These are phyloP conservation scores for Pleurotus ostreatus DNA, from an alignment of 768 basidiomycete genomes.

Conservation along the genomic window DNA sequence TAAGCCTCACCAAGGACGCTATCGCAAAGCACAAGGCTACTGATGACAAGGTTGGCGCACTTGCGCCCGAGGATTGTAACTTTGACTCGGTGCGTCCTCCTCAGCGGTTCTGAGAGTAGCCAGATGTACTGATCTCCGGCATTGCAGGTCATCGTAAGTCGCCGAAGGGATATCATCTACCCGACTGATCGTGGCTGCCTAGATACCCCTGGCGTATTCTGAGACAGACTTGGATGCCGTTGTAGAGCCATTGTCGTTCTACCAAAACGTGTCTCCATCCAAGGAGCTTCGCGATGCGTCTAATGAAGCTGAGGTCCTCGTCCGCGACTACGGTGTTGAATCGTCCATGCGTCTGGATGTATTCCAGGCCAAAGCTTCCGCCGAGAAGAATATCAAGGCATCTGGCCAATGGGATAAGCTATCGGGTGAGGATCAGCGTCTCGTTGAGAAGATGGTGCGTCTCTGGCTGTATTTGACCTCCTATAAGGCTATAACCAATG, in stretches of 20 bases:
- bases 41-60: constrained; percentile 56
- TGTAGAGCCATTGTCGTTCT: constrained; percentile 66
- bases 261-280: constrained; percentile 74
- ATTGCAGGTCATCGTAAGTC: constrained; percentile 69
- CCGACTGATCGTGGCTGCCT: constrained; percentile 6
- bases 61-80: constrained; percentile 52
- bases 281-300: constrained; percentile 82
- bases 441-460: constrained; percentile 74
- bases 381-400: constrained; percentile 62
- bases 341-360: constrained; percentile 80
- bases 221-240: constrained; percentile 50
- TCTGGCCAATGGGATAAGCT: constrained; percentile 61
- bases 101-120: background rate
- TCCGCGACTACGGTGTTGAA: constrained; percentile 72
- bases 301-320: constrained; percentile 64
- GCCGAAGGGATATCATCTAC: background rate
- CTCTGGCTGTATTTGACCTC: background rate
- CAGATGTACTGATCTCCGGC: background rate
- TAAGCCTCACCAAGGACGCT: constrained; percentile 49
- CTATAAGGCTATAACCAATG: background rate
- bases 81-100: constrained; percentile 57
- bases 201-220: constrained; percentile 58
- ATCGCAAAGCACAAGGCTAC: constrained; percentile 53
- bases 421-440: constrained; percentile 61
- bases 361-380: constrained; percentile 66